A percentile compares a stretch with the other conserved stretches of the same genome.
These are phyloP conservation scores for Neofusicoccum ribis DNA, from an alignment of 2,329 filamentous ascomycete genomes.

Conservation along the genomic window DNA sequence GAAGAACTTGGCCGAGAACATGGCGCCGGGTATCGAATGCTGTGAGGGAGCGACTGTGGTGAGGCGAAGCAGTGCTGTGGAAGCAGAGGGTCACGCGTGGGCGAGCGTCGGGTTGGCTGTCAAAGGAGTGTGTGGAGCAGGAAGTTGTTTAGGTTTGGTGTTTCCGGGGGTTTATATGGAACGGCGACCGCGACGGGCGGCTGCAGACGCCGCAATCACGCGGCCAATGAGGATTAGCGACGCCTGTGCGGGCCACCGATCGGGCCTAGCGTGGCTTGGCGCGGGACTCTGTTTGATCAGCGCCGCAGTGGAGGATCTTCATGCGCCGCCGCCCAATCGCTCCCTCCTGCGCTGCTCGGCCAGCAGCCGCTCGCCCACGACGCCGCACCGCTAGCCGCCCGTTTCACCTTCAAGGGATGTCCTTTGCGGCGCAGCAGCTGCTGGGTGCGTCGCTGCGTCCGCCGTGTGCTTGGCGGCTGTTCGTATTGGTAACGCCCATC, in stretches of 20 bases:
- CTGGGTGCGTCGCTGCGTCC: background rate
- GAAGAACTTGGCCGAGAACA: constrained; percentile 21
- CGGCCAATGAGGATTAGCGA: background rate
- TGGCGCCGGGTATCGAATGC: constrained; percentile 8
- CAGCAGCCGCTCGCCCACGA: background rate
- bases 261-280: background rate
- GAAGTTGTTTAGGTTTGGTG: constrained; percentile 2
- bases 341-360: background rate
- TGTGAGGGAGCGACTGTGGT: background rate
- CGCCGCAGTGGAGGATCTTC: constrained; percentile 11
- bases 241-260: too few relatives aligned
- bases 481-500: background rate
- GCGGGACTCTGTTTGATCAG: constrained; percentile 7
- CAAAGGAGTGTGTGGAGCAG: constrained; percentile 4
- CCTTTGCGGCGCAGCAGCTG: background rate
- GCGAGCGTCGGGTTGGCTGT: background rate
- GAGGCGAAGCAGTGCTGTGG: background rate
- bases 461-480: background rate
- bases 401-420: background rate
- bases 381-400: background rate
- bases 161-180: constrained; percentile 13
- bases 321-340: constrained; percentile 4
- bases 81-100: background rate
- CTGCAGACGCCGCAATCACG: background rate
- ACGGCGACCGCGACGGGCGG: background rate